Evolutionary conservation across 1,284 basidiomycete species (phyloP), one percentile per base, ranked within the genome.

Genomic region (Rhodotorula sp.): DNA sequence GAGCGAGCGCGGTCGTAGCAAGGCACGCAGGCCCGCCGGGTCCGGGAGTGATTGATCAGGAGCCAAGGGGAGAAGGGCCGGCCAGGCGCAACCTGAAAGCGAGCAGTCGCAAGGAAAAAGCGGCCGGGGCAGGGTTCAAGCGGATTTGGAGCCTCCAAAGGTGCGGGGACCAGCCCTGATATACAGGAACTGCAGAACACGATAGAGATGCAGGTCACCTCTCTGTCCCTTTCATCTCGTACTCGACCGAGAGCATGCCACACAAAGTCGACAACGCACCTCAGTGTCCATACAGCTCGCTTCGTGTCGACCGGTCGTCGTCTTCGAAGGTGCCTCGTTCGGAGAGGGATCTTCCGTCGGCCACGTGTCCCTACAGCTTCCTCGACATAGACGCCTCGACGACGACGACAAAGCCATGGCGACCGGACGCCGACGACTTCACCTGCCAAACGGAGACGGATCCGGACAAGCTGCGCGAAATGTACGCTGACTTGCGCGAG

Each of bases 401-500:
- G 5, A 2, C 34, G 34, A 34, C 34, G 49, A 21, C n/a, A 21
- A 50, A 50, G 23, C 23, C 49, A 3, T 50, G 21, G 21, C 49
- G 49, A 23, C 49, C 49, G 49, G n/a, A 21, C n/a, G 23, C n/a
- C n/a, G 21, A n/a, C 49, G 48, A 59, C 55, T 66, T 46, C 45
- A 21, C 19, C 7, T 25, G 55, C 13, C 50, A 50, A 25, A 13
- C 53, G 19, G 46, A 34, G 9, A 52, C 44, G 46, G 66, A 61
- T 25, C 60, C 58, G 14, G 46, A 61, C 17, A 17, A 48, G 60
- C 19, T 49, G 3, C 48, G 48, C 34, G 49, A 25, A 4, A 25
- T 50, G 49, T 61, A 50, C 60, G 41, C 67, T 19, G 55, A 63
- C n/a, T 46, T 67, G 21, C 42, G 66, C 23, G 3, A 21, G 3